Evolutionary conservation across 176 grass and related monocot genomes (phyloP), one percentile per base, ranked within the genome.

Genomic region (Phyllostachys edulis): DNA sequence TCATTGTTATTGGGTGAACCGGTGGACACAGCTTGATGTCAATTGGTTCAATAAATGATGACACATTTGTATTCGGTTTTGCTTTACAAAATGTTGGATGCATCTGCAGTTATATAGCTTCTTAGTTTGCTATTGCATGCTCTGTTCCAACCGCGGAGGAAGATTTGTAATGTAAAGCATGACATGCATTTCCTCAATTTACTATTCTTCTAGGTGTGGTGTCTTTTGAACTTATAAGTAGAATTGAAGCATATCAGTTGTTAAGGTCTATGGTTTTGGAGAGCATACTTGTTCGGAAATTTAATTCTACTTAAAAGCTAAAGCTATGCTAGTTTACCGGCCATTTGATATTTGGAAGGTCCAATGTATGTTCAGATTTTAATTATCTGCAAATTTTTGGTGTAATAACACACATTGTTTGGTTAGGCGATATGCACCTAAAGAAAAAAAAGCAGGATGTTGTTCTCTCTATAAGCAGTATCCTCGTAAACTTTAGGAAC

Each of bases 1-100:
- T 85, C 77, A 61, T 83, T 68, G 74, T 96, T 96, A 63, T 96
- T 91, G 89, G 87, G 77, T 93, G 84, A 89, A 89, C 78, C 34
- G 10, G 57, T 91, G 50, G 32, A 81, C 46, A 49, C 60, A 71
- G 47, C 50, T 79, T 74, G 75, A 21, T 84, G 90, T 79, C 39
- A 12, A 27, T 68, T 85, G 78, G 89, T 89, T 96, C 84, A 86
- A 77, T 93, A 88, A 93, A 93, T 82, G 79, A 77, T 83, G 84
- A 12, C 51, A 87, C 89, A 83, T 87, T 90, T 59, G 14, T 51
- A 39, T 59, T 23, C 1, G 36, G 16, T 60, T 60, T 21, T 36
- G 4, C 10, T 41, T 61, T 23, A 57, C 18, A 29, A 71, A 71
- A 4, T 17, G 24, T 29, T 1, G 1, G 60, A 63, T 63, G 12